phyloP scores from a whole-genome alignment of 192 early-diverging fungal species.

The Chytriomyces sp. region DNA sequence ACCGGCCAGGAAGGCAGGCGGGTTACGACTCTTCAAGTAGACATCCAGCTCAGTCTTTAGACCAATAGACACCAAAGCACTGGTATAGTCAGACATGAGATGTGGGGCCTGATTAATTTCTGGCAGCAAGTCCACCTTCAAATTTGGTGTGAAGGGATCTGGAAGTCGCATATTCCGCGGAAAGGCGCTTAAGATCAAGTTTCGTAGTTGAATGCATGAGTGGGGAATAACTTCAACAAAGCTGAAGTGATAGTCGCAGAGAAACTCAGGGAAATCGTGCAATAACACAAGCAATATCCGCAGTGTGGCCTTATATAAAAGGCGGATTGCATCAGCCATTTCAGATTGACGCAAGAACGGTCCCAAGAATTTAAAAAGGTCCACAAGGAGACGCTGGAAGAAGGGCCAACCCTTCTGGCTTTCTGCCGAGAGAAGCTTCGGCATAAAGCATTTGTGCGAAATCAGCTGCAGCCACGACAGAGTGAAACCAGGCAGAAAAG shows the following conservation, averaged over 20 bases:
- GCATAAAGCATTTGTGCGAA: constrained; percentile 92
- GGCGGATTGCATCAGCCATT: constrained; percentile 74
- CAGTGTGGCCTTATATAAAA: constrained; percentile 88
- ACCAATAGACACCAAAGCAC: constrained; percentile 60
- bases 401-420: constrained; percentile 86
- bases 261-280: constrained; percentile 98
- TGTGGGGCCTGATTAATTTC: constrained; percentile 86
- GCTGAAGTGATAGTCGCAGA: constrained; percentile 88
- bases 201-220: constrained; percentile 91
- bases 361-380: constrained; percentile 83
- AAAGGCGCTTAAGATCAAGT: constrained; percentile 96
- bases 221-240: constrained; percentile 92
- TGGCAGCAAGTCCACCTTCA: constrained; percentile 89
- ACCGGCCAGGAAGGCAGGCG: constrained; percentile 65
- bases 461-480: constrained; percentile 95
- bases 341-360: constrained; percentile 80
- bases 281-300: constrained; percentile 89
- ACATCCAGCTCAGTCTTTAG: constrained; percentile 77
- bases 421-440: constrained; percentile 77
- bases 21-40: constrained; percentile 67
- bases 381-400: constrained; percentile 82
- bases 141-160: constrained; percentile 94
- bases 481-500: constrained; percentile 87
- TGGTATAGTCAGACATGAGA: constrained; percentile 85
- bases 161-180: constrained; percentile 93